Base-by-base conservation (phyloP, 352 stramenopile genomes). In the Phytophthora hibernalis region DNA sequence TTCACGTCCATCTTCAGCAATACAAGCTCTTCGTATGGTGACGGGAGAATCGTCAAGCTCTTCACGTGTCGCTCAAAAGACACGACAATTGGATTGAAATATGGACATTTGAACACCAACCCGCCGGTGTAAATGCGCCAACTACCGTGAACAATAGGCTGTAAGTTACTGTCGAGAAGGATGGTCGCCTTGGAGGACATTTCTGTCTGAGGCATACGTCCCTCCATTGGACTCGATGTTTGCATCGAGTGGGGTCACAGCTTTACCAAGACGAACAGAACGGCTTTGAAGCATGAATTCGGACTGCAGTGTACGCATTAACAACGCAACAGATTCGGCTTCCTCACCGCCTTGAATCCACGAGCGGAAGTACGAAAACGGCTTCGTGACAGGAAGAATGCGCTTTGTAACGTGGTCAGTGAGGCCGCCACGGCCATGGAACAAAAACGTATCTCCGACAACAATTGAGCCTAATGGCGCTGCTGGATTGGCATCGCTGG, bases 201-300 rank as follows among this genome's bases (percentile, higher is more conserved):
- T 11, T 47, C 21, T 30, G 56, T 8, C 35, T 44, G 53, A 8
- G 54, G 21, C 11, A 43, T 30, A 7, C 24, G 21, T 13, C 42
- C 40, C 49, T 28, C 40, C 13, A 11, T 6, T 45, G 21, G 28
- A 15, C n/a, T 55, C 50, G 3, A 61, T 53, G 21, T 80, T 57
- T 4, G 68, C 70, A 45, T 85, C 82, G 8, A 85, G 55, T 15
- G 77, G 72, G 0, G 55, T 21, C 10, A 90, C 57, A 1, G 63
- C 44, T n/a, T 73, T 71, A 9, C 83, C 83, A 1, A 92, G 61
- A 9, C 76, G 61, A 15, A 92, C 60, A 15, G 72, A 79, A 5
- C 70, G 62, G 38, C 72, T 86, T 33, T 87, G 70, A 0, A 91
- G 61, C 69, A 92, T 92, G 44, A 90, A 91, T 10, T 89, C 80